Evolutionary conservation across 345 rosid species (phyloP).

Genomic region (Physaria fendleri): DNA sequence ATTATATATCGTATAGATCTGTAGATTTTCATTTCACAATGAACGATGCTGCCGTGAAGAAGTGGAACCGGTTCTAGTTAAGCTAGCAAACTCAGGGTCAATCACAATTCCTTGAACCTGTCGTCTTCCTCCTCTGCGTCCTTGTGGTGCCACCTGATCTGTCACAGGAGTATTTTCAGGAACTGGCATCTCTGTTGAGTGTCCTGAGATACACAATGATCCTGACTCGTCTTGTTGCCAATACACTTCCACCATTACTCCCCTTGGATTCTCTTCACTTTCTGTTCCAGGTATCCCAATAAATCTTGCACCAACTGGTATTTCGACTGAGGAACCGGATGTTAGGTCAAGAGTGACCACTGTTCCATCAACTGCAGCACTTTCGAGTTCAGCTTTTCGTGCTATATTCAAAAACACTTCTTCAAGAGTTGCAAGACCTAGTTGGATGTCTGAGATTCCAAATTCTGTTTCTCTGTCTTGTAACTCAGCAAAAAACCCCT

Average conservation of each 20-base stretch:
- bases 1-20: no score
- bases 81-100: no score
- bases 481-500: conserved; percentile 62
- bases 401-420: conserved; percentile 91
- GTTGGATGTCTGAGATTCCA: conserved; percentile 75
- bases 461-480: conserved; percentile 55
- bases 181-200: conserved; percentile 44
- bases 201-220: conserved; percentile 69
- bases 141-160: no score
- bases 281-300: conserved; percentile 68
- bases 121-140: no score
- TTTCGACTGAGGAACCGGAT: conserved; percentile 54
- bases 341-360: conserved; percentile 50
- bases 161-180: conserved; percentile 12
- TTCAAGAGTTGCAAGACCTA: conserved; percentile 84
- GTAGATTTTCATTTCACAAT: no score
- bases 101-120: no score
- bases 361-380: conserved; percentile 63
- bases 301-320: conserved; percentile 75
- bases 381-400: conserved; percentile 79
- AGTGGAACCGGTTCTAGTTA: no score
- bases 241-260: conserved; percentile 81
- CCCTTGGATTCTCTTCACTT: conserved; percentile 51
- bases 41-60: no score
- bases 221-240: conserved; percentile 84